These are phyloP conservation scores for Sextonia rubra DNA, from an alignment of 164 flowering plant species.

Conservation along the genomic window DNA sequence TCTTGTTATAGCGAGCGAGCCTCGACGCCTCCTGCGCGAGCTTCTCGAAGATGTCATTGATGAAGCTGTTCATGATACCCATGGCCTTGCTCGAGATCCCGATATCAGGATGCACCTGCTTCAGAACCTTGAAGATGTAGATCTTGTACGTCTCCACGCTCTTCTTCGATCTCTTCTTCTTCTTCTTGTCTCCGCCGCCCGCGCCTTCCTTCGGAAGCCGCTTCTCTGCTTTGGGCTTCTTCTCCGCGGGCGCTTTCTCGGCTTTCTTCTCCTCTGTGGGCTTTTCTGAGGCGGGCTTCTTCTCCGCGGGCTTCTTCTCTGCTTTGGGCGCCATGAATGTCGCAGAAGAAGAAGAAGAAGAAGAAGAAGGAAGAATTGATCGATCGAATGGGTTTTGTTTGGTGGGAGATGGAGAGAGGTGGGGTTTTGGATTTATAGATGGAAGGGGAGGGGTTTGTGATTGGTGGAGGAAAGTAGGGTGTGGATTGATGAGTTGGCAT, in stretches of 20 bases:
- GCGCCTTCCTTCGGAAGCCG: slow-evolving; percentile 18
- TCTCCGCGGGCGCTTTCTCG: slow-evolving; percentile 13
- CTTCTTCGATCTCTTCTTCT: slow-evolving; percentile 25
- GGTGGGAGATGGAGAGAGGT: neutral
- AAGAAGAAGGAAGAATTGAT: neutral
- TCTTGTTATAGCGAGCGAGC: slow-evolving; percentile 20
- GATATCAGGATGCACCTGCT: slow-evolving; percentile 22
- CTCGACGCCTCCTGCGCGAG: slow-evolving; percentile 16
- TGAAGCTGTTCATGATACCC: slow-evolving; percentile 18
- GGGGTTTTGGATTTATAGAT: no score
- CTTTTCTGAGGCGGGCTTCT: slow-evolving; percentile 2
- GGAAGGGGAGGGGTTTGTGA: no score
- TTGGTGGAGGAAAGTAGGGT: no score
- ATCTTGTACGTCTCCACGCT: slow-evolving; percentile 19
- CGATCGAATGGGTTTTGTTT: no score
- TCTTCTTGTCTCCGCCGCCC: slow-evolving; percentile 17
- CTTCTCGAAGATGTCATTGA: slow-evolving; percentile 19
- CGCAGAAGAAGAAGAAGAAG: neutral
- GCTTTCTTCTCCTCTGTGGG: slow-evolving; percentile 9
- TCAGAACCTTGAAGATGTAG: slow-evolving; percentile 21
- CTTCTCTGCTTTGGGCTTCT: slow-evolving; percentile 19
- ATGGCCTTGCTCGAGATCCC: slow-evolving; percentile 17
- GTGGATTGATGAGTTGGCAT: neutral
- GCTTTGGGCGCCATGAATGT: slow-evolving; percentile 14
- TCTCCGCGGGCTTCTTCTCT: slow-evolving; percentile 13